Percentiles rank a stretch among this genome's conserved stretches.
Evolutionary conservation across 495 filamentous ascomycete genomes (phyloP).

Genomic region (Talaromyces stipitatus): DNA sequence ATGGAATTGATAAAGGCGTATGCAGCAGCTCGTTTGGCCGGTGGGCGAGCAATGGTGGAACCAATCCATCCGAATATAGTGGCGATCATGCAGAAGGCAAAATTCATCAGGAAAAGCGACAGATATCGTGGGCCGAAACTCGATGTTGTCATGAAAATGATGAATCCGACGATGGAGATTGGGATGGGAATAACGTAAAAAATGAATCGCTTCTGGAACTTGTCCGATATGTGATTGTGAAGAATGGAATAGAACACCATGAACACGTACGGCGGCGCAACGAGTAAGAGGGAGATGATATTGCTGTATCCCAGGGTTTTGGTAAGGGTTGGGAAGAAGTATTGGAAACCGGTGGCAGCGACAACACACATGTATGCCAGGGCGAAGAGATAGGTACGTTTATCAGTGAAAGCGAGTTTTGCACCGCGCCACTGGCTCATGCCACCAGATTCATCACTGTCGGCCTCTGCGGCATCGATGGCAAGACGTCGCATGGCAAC

Average conservation of each 20-base stretch:
- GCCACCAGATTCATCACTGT: constrained; percentile 39
- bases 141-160: constrained; percentile 43
- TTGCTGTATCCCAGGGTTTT: constrained; percentile 31
- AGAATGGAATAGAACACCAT: constrained; percentile 42
- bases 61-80: constrained; percentile 50
- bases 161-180: constrained; percentile 40
- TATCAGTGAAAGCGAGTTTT: constrained; percentile 43
- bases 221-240: constrained; percentile 41
- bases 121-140: constrained; percentile 45
- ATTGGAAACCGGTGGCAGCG: constrained; percentile 45
- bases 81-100: constrained; percentile 45
- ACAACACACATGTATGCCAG: constrained; percentile 45
- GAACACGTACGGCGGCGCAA: constrained; percentile 48
- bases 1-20: constrained; percentile 49
- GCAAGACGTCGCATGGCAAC: constrained; percentile 43
- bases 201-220: constrained; percentile 38
- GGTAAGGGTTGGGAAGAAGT: constrained; percentile 47
- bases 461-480: constrained; percentile 40
- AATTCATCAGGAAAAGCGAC: constrained; percentile 46
- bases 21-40: constrained; percentile 46
- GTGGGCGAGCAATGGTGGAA: constrained; percentile 42
- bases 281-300: constrained; percentile 39
- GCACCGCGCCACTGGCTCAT: constrained; percentile 41
- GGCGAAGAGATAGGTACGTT: constrained; percentile 43
- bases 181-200: constrained; percentile 45